Evolutionary conservation across 2,329 filamentous ascomycete species (phyloP).

Genomic region (Neoarthrinium moseri): DNA sequence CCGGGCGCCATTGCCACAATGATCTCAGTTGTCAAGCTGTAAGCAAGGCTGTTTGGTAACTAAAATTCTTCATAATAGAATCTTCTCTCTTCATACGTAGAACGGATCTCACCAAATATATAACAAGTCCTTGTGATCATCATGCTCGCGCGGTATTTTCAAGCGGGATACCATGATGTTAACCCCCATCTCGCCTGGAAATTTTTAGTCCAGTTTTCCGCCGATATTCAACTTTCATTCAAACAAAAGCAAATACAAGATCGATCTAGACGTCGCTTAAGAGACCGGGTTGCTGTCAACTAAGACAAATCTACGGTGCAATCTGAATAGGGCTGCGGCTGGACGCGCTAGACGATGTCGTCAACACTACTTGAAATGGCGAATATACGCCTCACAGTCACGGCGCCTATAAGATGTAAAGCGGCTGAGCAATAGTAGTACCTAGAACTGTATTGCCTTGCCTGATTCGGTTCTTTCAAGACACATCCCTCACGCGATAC

Average conservation of each 20-base stretch:
- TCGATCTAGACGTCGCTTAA: neutral
- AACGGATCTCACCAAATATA: too few relatives aligned
- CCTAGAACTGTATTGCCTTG: neutral
- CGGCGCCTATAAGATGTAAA: neutral
- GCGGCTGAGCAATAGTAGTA: neutral
- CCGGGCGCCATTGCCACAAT: conserved; percentile 11
- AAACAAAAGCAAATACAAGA: neutral
- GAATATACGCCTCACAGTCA: neutral
- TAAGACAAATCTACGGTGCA: neutral
- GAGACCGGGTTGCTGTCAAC: neutral
- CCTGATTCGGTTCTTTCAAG: too few relatives aligned
- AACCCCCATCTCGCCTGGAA: neutral
- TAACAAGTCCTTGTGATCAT: neutral
- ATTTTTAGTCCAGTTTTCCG: neutral
- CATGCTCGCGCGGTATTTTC: neutral
- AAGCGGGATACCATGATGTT: neutral
- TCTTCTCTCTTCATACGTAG: neutral
- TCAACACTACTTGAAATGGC: neutral
- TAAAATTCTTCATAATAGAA: neutral
- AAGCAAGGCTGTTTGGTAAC: too few relatives aligned
- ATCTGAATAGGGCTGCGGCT: neutral
- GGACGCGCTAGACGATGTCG: neutral
- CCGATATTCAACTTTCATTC: neutral
- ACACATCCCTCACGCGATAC: too few relatives aligned
- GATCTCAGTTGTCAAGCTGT: neutral